Percentiles rank a stretch among this genome's conserved stretches.
Evolutionary conservation across 2,329 filamentous ascomycete species (phyloP).

Genomic region (Akanthomyces lecanii): DNA sequence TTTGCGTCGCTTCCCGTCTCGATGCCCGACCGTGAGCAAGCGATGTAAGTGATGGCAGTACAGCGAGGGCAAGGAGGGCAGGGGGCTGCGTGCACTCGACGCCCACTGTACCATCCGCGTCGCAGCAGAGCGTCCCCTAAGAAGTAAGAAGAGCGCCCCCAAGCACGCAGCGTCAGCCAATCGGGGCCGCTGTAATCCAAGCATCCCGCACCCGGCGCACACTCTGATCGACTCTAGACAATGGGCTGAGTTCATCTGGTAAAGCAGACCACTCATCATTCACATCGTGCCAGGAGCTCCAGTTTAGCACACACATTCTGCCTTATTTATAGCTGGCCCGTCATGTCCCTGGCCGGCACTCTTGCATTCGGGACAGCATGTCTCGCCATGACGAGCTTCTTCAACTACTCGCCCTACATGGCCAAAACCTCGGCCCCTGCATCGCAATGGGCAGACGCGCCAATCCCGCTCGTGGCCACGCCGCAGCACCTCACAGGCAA

Average conservation of each 20-base stretch:
- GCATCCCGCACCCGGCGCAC: conserved; percentile 1
- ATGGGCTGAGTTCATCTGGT: not conserved
- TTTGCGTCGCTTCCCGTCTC: no score
- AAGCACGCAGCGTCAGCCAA: not conserved
- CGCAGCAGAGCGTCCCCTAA: not conserved
- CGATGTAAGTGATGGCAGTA: not conserved
- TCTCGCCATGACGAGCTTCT: conserved; percentile 29
- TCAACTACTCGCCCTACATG: conserved; percentile 33
- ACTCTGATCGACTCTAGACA: not conserved
- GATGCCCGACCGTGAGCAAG: no score
- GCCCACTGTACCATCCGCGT: not conserved
- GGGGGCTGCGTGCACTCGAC: not conserved
- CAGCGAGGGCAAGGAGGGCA: no score
- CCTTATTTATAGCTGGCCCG: conserved; percentile 11
- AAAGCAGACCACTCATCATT: conserved; percentile 6
- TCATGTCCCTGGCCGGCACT: conserved; percentile 23
- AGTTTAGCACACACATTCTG: not conserved
- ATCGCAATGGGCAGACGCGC: conserved; percentile 49
- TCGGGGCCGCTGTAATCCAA: conserved; percentile 7
- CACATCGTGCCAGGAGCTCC: not conserved
- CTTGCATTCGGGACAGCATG: conserved; percentile 28
- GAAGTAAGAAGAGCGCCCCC: no score
- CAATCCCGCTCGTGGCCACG: conserved; percentile 51
- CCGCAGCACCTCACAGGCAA: conserved; percentile 50
- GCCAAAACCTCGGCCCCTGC: conserved; percentile 31